Percentiles rank a stretch among this genome's conserved stretches.
Evolutionary conservation across 345 rosid genomes (phyloP).

Genomic region (Euphorbia lathyris): DNA sequence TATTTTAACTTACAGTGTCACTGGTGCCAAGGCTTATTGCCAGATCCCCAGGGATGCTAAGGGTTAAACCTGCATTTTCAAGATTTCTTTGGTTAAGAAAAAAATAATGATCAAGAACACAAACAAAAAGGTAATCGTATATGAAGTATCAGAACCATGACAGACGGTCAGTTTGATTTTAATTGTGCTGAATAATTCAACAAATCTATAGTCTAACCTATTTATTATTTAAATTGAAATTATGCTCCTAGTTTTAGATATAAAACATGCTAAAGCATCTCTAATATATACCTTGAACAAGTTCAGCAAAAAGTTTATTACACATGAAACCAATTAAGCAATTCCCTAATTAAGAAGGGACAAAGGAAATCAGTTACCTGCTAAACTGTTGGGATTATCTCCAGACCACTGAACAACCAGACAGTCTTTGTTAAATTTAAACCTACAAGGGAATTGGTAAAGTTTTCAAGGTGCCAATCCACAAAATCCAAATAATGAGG

Average conservation of each 20-base stretch:
- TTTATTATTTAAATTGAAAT: not conserved
- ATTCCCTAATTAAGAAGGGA: not conserved
- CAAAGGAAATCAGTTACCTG: constrained; percentile 38
- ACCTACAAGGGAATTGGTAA: constrained; percentile 44
- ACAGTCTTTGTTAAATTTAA: constrained; percentile 60
- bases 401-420: constrained; percentile 94
- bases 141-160: not conserved
- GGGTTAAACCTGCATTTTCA: constrained; percentile 62
- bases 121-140: not conserved
- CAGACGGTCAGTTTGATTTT: not conserved
- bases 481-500: not conserved
- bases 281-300: not conserved
- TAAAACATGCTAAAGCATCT: not conserved
- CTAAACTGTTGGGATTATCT: constrained; percentile 98
- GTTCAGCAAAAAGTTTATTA: not conserved
- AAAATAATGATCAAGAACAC: constrained; percentile 7
- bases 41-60: constrained; percentile 81
- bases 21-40: constrained; percentile 94
- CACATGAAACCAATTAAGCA: not conserved
- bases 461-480: constrained; percentile 13
- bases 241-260: not conserved
- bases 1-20: constrained; percentile 61
- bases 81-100: constrained; percentile 2
- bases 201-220: not conserved
- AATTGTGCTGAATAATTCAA: not conserved